Conservation (phyloP, 495 filamentous ascomycete genomes). For the Penicillium turbatum region DNA sequence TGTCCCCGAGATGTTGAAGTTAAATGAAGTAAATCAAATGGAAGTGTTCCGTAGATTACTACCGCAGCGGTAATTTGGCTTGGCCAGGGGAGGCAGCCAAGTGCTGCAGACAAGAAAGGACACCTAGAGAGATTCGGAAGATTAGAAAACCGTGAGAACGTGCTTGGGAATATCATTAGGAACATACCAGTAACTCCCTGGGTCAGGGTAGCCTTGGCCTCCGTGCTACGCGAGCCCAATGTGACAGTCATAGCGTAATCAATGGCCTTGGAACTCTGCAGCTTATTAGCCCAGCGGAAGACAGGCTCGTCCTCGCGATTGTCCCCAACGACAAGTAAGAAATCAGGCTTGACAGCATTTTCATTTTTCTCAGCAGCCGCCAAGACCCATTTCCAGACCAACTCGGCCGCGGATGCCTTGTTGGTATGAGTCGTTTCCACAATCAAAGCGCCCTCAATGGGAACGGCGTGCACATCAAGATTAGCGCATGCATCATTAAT, state of each 20-base stretch:
- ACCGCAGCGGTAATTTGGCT: neutral
- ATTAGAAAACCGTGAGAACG: neutral
- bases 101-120: constrained; percentile 33
- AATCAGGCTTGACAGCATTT: constrained; percentile 54
- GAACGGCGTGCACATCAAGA: constrained; percentile 77
- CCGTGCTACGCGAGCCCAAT: constrained; percentile 78
- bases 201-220: constrained; percentile 77
- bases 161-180: neutral
- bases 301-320: constrained; percentile 88
- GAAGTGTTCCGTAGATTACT: too few species aligned
- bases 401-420: constrained; percentile 72
- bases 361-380: constrained; percentile 30
- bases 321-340: constrained; percentile 82
- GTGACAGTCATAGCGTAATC: constrained; percentile 75
- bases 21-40: neutral
- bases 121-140: constrained; percentile 20
- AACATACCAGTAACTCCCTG: constrained; percentile 76
- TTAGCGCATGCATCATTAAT: constrained; percentile 87
- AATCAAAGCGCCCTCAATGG: constrained; percentile 69
- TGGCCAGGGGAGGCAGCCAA: constrained; percentile 13
- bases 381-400: constrained; percentile 59
- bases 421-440: constrained; percentile 79
- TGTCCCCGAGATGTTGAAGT: neutral
- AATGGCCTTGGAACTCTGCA: constrained; percentile 52
- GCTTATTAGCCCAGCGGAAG: constrained; percentile 85